Conservation (phyloP, 306 rosid species). For the Cicer judaicum region DNA sequence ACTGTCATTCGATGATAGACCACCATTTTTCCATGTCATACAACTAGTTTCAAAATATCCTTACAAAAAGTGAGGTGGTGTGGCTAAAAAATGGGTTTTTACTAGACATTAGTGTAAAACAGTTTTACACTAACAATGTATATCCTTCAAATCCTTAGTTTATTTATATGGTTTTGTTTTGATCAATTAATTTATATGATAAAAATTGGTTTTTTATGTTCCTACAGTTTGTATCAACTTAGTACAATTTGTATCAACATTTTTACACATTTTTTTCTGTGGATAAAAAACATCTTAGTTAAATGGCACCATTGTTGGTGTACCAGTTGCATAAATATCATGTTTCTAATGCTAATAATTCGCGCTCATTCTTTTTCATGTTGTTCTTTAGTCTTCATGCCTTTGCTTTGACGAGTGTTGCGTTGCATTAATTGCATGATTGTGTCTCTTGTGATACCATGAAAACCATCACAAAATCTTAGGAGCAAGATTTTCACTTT, state of each 20-base stretch:
- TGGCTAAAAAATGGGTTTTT: too few relatives aligned
- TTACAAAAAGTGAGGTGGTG: too few relatives aligned
- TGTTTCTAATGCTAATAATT: not conserved
- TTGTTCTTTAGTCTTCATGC: conserved; percentile 14
- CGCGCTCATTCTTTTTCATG: not conserved
- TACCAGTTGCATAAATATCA: too few relatives aligned
- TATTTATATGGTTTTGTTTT: conserved; percentile 5
- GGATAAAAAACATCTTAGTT: too few relatives aligned
- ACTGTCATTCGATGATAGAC: too few relatives aligned
- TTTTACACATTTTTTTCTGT: not conserved
- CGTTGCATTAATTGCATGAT: not conserved
- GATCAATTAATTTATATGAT: conserved; percentile 17
- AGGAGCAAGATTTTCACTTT: not conserved
- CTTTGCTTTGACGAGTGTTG: conserved; percentile 10
- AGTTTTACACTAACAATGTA: too few relatives aligned
- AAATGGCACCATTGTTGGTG: too few relatives aligned
- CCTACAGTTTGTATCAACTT: not conserved
- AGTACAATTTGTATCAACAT: not conserved
- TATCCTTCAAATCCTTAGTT: not conserved
- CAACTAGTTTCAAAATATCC: too few relatives aligned
- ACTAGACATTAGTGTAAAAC: too few relatives aligned
- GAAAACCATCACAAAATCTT: not conserved
- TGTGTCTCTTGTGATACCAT: not conserved
- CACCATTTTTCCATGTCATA: too few relatives aligned
- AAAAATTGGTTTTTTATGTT: not conserved